These are phyloP conservation scores for Prunus yedoensis DNA, from an alignment of 331 rosid genomes.

Conservation along the genomic window DNA sequence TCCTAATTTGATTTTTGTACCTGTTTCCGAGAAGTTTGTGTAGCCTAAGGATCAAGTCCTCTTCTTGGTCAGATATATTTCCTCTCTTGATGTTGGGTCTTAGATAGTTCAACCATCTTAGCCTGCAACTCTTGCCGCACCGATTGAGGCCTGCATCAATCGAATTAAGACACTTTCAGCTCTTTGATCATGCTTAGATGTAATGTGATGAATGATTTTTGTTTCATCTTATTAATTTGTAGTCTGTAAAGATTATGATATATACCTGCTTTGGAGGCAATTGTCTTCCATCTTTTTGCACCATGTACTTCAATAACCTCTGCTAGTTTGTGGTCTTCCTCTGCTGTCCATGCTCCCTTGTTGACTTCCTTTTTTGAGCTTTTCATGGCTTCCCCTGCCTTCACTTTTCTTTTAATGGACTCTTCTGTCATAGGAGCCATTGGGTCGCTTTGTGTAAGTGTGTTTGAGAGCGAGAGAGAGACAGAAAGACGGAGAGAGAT, in stretches of 20 bases:
- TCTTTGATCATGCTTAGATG: not conserved
- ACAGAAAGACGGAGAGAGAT: conserved; percentile 2
- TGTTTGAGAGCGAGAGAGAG: not conserved
- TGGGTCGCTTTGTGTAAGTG: not conserved
- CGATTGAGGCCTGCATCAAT: conserved; percentile 40
- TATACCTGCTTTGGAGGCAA: conserved; percentile 49
- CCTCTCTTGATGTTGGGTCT: conserved; percentile 60
- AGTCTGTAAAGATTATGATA: not conserved
- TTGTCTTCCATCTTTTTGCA: conserved; percentile 41
- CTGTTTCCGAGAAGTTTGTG: conserved; percentile 58
- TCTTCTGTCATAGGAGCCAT: conserved; percentile 28
- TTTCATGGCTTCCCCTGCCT: conserved; percentile 13
- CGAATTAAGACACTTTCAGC: not conserved
- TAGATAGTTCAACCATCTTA: conserved; percentile 53
- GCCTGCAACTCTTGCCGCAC: conserved; percentile 56
- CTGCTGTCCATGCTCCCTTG: conserved; percentile 50
- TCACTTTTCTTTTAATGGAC: conserved; percentile 15
- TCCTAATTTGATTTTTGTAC: conserved; percentile 6
- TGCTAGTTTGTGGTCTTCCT: conserved; percentile 45
- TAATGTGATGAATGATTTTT: not conserved
- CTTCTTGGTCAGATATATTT: conserved; percentile 56
- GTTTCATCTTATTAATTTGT: not conserved
- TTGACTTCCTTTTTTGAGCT: conserved; percentile 29
- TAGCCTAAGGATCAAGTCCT: conserved; percentile 54
- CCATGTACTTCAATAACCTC: conserved; percentile 43